Evolutionary conservation across 306 rosid species (phyloP).

Genomic region (Lagenaria siceraria): DNA sequence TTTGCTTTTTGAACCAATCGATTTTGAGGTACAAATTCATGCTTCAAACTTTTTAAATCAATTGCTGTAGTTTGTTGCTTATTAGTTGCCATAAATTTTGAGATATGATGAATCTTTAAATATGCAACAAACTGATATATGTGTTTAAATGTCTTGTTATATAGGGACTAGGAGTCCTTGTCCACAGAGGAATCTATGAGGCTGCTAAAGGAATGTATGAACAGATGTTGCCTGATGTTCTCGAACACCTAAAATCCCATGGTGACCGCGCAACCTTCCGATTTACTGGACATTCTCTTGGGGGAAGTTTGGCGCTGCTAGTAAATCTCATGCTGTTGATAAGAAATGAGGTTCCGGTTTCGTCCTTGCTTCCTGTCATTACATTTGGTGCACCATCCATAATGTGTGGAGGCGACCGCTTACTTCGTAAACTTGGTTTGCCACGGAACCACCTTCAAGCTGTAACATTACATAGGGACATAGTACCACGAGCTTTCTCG

Average conservation of each 20-base stretch:
- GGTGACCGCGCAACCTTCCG: constrained; percentile 61
- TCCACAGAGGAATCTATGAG: constrained; percentile 95
- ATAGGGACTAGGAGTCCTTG: constrained; percentile 69
- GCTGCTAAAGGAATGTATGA: constrained; percentile 90
- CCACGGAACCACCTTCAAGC: constrained; percentile 70
- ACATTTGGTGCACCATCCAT: constrained; percentile 88
- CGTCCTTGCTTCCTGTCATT: constrained; percentile 84
- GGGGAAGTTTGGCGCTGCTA: constrained; percentile 87
- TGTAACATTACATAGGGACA: constrained; percentile 83
- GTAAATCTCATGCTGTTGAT: constrained; percentile 82
- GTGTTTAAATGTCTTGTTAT: background rate
- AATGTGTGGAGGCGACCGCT: constrained; percentile 81
- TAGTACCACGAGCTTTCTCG: constrained; percentile 90
- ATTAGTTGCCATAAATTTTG: background rate
- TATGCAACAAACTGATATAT: background rate
- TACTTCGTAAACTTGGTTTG: constrained; percentile 62
- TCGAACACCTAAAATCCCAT: constrained; percentile 41
- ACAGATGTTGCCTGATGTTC: constrained; percentile 83
- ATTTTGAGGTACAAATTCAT: constrained; percentile 56
- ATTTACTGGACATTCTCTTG: constrained; percentile 93
- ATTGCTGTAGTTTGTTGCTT: background rate
- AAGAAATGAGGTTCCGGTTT: constrained; percentile 50
- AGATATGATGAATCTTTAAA: background rate
- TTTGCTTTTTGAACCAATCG: constrained; percentile 80
- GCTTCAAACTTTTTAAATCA: background rate